A percentile compares a stretch with the other conserved stretches of the same genome.
These are phyloP conservation scores for Metarhizium album DNA, from an alignment of 2,329 filamentous ascomycete species.

Conservation along the genomic window DNA sequence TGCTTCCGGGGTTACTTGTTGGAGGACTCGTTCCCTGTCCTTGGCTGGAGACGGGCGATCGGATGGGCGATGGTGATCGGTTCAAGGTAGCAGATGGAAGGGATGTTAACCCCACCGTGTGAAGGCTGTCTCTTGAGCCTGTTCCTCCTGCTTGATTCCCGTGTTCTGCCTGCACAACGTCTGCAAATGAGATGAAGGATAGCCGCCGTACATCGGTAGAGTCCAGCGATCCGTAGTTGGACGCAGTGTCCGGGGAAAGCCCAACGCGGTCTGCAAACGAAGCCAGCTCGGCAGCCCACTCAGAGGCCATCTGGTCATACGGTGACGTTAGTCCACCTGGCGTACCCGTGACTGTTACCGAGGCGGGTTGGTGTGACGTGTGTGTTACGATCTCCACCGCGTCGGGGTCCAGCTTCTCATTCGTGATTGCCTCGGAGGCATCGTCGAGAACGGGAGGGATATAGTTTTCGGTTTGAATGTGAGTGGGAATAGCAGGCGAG, in stretches of 20 bases:
- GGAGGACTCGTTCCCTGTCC: conserved; percentile 59
- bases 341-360: conserved; percentile 50
- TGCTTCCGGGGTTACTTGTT: conserved; percentile 62
- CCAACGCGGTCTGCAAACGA: conserved; percentile 37
- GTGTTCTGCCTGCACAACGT: conserved; percentile 83
- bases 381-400: conserved; percentile 89
- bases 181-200: conserved; percentile 94
- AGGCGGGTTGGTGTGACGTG: conserved; percentile 69
- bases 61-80: conserved; percentile 69
- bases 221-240: conserved; percentile 70
- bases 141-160: conserved; percentile 40
- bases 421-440: conserved; percentile 84
- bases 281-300: conserved; percentile 48
- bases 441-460: conserved; percentile 88
- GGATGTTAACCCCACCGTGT: conserved; percentile 56
- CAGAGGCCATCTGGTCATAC: conserved; percentile 32
- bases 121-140: conserved; percentile 57
- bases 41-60: conserved; percentile 67
- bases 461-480: conserved; percentile 89
- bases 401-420: conserved; percentile 73
- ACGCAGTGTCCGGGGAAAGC: conserved; percentile 47
- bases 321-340: conserved; percentile 18
- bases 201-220: conserved; percentile 66
- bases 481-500: conserved; percentile 79
- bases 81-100: conserved; percentile 40